Base-by-base conservation (phyloP, 257 asterid species). In the Solanum habrochaites region DNA sequence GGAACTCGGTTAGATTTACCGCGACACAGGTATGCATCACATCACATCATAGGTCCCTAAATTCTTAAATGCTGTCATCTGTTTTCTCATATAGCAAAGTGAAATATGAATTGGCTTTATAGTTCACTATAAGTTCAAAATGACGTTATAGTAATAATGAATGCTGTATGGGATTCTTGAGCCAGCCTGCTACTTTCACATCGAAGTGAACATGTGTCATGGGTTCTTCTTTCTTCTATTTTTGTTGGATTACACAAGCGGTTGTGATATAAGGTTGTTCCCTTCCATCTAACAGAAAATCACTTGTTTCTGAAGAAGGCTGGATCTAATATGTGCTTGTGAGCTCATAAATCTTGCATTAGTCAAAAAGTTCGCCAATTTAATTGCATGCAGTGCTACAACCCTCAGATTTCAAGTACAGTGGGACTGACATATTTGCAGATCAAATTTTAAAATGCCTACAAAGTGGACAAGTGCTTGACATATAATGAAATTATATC, bases 1-100 rank as follows among this genome's bases (percentile, higher is more conserved):
- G 92, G 92, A 97, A 97, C 86, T 93, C 96, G 70, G 99, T 97
- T 78, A 92, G 95, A 93, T 97, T 97, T 91, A 97, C 99, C 80
- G 88, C 98, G n/a, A 95, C 98, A 6, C 99, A 97, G 99, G 99
- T 97, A 78, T 90, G 82, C 90, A 21, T 25, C 35, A 47, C 77
- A 85, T 58, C 42, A 67, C 73, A 84, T 66, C 45, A 29, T 81
- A 81, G 45, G 18, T 81, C 11, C 45, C 69, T 81, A 81, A 49
- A 49, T 31, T 49, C 43, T 81, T 49, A 29, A 49, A 81, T 81
- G 85, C 84, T 49, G 69, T 78, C 69, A 81, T 81, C 13, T 49
- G 43, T 81, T 18, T 81, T 29, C 84, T 81, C 69, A 49, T 81
- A 49, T 37, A 39, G 21, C 29, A 29, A 81, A 49, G 43, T 49